These are phyloP conservation scores for Plasmodium cynomolgi DNA, from an alignment of 169 alveolate species.

Conservation along the genomic window DNA sequence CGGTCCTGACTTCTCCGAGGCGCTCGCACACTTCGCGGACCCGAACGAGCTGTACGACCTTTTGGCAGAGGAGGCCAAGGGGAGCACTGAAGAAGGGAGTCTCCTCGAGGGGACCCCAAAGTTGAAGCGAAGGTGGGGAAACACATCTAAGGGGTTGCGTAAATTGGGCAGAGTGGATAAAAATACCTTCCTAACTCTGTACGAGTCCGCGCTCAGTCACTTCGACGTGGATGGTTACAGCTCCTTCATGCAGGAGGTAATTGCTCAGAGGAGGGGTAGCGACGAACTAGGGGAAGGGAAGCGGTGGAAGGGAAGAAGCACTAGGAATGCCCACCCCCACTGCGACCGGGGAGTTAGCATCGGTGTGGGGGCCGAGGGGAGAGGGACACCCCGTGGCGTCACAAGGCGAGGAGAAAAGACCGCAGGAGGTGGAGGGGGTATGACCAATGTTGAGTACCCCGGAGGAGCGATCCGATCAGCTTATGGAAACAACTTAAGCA, in stretches of 20 bases:
- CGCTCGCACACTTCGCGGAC: slow-evolving; percentile 10
- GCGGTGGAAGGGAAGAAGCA: slow-evolving; percentile 42
- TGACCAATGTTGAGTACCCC: slow-evolving; percentile 72
- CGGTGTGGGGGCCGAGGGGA: neutral
- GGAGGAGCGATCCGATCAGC: slow-evolving; percentile 79
- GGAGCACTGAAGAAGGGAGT: neutral
- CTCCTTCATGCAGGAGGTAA: slow-evolving; percentile 75
- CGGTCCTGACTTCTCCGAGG: neutral
- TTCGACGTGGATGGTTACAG: slow-evolving; percentile 81
- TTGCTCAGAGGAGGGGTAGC: neutral
- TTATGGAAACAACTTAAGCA: slow-evolving; percentile 78
- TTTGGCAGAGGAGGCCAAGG: neutral
- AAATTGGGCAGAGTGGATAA: slow-evolving; percentile 7
- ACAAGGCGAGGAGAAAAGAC: slow-evolving; percentile 31
- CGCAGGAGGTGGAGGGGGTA: neutral
- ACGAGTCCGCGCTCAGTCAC: slow-evolving; percentile 72
- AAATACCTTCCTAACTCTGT: slow-evolving; percentile 38
- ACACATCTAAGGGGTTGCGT: neutral
- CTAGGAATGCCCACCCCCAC: slow-evolving; percentile 70
- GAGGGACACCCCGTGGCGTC: neutral
- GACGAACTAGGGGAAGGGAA: slow-evolving; percentile 26
- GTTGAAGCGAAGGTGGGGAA: neutral
- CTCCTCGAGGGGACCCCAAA: neutral
- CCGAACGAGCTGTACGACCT: slow-evolving; percentile 38
- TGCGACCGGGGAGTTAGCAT: slow-evolving; percentile 24